A percentile compares a stretch with the other conserved stretches of the same genome.
Conservation (phyloP, 2,329 filamentous ascomycete genomes). For the Cladosporium velox region DNA sequence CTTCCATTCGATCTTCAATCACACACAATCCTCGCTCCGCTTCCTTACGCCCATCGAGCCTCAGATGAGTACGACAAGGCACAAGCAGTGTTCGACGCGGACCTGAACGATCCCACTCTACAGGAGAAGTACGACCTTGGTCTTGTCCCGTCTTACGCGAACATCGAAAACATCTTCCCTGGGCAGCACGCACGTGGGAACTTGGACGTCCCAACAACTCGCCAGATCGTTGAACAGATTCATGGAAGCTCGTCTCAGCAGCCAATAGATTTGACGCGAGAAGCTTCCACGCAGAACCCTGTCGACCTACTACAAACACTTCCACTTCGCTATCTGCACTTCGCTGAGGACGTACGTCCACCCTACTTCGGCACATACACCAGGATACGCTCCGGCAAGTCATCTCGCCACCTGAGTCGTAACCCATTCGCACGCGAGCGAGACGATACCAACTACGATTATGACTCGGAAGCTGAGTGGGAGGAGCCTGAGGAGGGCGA, state of each 20-base stretch:
- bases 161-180: conserved; percentile 14
- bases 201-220: not conserved
- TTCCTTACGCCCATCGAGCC: conserved; percentile 25
- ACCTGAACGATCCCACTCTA: conserved; percentile 33
- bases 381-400: conserved; percentile 52
- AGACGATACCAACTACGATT: conserved; percentile 72
- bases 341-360: conserved; percentile 63
- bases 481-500: conserved; percentile 70
- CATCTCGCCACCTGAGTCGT: conserved; percentile 52
- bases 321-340: conserved; percentile 65
- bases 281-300: conserved; percentile 27
- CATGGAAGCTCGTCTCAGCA: conserved; percentile 44
- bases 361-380: conserved; percentile 75
- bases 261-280: conserved; percentile 47
- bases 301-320: conserved; percentile 42
- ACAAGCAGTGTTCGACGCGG: conserved; percentile 34
- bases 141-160: conserved; percentile 27
- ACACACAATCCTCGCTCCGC: conserved; percentile 68
- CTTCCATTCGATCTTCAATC: conserved; percentile 78
- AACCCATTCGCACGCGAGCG: conserved; percentile 59
- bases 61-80: conserved; percentile 22
- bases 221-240: conserved; percentile 45
- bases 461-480: conserved; percentile 86
- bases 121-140: conserved; percentile 37
- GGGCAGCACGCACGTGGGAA: not conserved